Evolutionary conservation across 768 basidiomycete species (phyloP), one percentile per base, ranked within the genome.

Genomic region (Trametes gibbosa): DNA sequence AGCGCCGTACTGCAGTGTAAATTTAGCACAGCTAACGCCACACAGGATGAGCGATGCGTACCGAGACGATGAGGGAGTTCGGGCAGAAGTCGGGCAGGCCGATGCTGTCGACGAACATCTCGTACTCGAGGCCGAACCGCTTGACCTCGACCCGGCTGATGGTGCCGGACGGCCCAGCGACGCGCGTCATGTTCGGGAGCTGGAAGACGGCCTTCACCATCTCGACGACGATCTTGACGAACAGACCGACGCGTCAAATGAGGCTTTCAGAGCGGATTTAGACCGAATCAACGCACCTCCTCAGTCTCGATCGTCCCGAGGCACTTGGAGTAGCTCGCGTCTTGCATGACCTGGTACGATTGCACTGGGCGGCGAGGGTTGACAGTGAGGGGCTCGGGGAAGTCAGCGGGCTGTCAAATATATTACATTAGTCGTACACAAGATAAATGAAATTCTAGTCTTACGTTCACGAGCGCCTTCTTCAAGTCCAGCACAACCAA

Each of bases 141-240:
- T 71, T 68, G 13, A 74, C 51, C 45, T 63, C 63, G 60, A 76
- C 76, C 5, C 73, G 66, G 23, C 67, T 66, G 21, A 81, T 69
- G 32, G 59, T 64, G 1, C 83, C 83, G 12, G 76, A 69, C 48
- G 72, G 64, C 0, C 80, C 81, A 14, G 75, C 70, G 0, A 79
- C 81, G 34, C 79, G 77, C 23, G 78, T 76, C 35, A 83, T 58
- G 62, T 79, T 79, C 62, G 75, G 74, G 24, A 73, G 66, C 41
- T 62, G 60, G 71, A 82, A 81, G 32, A 84, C 69, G n/a, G 70
- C 72, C 66, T 75, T 76, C 50, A 83, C 64, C 39, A 78, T 75
- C 61, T 81, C 79, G 4, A 76, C 69, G 27, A 79, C 35, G 24
- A 60, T 59, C 63, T 63, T 48, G 24, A 14, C 39, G 9, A 32